Evolutionary conservation across 768 basidiomycete genomes (phyloP).

Genomic region (Lentinula boryana): DNA sequence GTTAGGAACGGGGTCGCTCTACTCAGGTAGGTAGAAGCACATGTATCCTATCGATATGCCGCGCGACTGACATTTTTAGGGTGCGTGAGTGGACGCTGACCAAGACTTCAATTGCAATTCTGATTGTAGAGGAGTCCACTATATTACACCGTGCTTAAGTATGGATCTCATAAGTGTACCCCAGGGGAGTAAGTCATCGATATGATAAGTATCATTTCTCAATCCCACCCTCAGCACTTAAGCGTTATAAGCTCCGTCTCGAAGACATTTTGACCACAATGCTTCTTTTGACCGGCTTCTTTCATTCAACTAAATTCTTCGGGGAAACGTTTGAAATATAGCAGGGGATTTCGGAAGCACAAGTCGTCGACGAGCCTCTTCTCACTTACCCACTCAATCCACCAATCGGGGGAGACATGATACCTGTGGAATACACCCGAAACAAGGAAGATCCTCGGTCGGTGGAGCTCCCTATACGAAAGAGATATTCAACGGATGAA

Average conservation of each 20-base stretch:
- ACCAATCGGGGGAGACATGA: not conserved
- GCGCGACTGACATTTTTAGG: not conserved
- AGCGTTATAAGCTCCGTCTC: not conserved
- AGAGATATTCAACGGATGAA: not conserved
- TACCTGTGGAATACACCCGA: not conserved
- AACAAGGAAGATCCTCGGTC: not conserved
- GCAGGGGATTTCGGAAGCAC: not conserved
- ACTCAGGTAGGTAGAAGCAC: not conserved
- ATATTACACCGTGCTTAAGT: not conserved
- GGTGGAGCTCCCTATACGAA: not conserved
- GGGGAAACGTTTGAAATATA: not conserved
- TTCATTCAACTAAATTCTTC: not conserved
- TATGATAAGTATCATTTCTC: not conserved
- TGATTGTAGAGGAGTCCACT: not conserved
- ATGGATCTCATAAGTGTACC: not conserved
- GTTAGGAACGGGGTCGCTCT: not conserved
- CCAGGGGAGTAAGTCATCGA: slow-evolving; percentile 13
- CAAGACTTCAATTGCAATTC: not conserved
- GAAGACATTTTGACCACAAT: not conserved
- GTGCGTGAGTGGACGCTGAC: not conserved
- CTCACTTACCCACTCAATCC: not conserved
- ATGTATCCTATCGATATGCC: not conserved
- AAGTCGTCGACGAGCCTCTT: not conserved
- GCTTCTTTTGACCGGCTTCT: not conserved
- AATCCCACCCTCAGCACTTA: not conserved